phyloP scores from a whole-genome alignment of 2,329 filamentous ascomycete genomes.

The Mycocentrospora acerina region DNA sequence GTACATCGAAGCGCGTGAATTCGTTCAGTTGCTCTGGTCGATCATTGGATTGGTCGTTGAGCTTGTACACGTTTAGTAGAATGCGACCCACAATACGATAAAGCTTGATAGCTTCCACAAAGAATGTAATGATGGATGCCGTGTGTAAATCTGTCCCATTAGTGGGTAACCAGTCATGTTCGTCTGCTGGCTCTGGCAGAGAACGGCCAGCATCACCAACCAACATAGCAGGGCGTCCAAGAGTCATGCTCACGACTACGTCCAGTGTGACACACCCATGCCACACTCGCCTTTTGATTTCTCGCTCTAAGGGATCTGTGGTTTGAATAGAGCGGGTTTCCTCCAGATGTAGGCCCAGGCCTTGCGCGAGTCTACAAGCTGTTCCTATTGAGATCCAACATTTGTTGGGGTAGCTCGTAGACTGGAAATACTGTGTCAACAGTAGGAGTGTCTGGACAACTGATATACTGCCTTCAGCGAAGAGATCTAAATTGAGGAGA shows the following conservation, averaged over 20 bases:
- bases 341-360: slow-evolving; percentile 8
- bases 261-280: slow-evolving; percentile 9
- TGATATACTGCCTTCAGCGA: slow-evolving; percentile 6
- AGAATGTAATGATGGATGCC: slow-evolving; percentile 7
- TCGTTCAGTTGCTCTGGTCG: neutral
- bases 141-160: neutral
- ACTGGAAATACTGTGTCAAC: slow-evolving; percentile 11
- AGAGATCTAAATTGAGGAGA: slow-evolving; percentile 5
- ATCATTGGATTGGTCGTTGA: slow-evolving; percentile 3
- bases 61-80: slow-evolving; percentile 6
- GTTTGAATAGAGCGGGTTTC: neutral
- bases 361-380: slow-evolving; percentile 9
- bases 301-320: neutral
- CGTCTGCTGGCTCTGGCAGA: slow-evolving; percentile 2
- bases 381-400: slow-evolving; percentile 10
- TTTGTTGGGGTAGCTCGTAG: slow-evolving; percentile 8
- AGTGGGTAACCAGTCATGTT: neutral
- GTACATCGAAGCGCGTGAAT: neutral
- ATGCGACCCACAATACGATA: slow-evolving; percentile 8
- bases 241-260: slow-evolving; percentile 12
- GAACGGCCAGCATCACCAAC: slow-evolving; percentile 1
- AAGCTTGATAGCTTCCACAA: slow-evolving; percentile 4
- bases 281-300: slow-evolving; percentile 8
- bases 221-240: slow-evolving; percentile 12
- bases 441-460: slow-evolving; percentile 8